A percentile compares a stretch with the other conserved stretches of the same genome.
Evolutionary conservation across 345 rosid species (phyloP).

Genomic region (Draba incana): DNA sequence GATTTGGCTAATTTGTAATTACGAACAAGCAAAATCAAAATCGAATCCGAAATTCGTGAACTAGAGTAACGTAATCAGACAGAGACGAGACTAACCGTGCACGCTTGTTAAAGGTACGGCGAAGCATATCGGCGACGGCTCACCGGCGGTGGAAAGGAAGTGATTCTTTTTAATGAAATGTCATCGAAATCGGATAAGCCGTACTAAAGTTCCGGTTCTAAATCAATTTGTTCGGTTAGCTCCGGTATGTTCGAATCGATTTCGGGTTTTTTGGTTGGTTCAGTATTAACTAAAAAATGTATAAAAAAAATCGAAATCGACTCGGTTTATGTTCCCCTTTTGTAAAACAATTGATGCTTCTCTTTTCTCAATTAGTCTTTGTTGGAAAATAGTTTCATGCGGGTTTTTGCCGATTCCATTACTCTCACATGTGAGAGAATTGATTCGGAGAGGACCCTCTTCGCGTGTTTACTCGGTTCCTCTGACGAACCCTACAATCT

Average conservation of each 20-base stretch:
- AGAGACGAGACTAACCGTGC: slow-evolving; percentile 31
- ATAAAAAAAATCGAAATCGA: not conserved
- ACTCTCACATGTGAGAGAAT: slow-evolving; percentile 38
- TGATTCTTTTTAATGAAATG: not conserved
- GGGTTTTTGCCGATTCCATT: slow-evolving; percentile 34
- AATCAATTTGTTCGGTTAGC: not conserved
- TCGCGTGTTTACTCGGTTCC: slow-evolving; percentile 37
- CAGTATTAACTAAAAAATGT: too few relatives aligned
- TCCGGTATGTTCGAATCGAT: not conserved
- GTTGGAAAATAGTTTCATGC: slow-evolving; percentile 33
- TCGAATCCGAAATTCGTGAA: not conserved
- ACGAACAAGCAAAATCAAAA: not conserved
- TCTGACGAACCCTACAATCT: slow-evolving; percentile 23
- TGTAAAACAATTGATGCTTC: slow-evolving; percentile 8
- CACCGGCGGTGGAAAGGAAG: slow-evolving; percentile 24
- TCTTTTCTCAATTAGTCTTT: not conserved
- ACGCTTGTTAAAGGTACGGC: slow-evolving; percentile 29
- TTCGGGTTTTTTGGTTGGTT: not conserved
- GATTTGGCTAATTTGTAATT: too few relatives aligned
- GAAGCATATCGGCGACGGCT: slow-evolving; percentile 35
- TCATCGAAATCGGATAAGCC: too few relatives aligned
- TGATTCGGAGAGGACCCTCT: slow-evolving; percentile 19
- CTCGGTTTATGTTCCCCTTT: slow-evolving; percentile 15
- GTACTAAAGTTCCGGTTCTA: too few relatives aligned
- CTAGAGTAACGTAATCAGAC: not conserved